These are phyloP conservation scores for Acer saccharum DNA, from an alignment of 345 rosid species.

Conservation along the genomic window DNA sequence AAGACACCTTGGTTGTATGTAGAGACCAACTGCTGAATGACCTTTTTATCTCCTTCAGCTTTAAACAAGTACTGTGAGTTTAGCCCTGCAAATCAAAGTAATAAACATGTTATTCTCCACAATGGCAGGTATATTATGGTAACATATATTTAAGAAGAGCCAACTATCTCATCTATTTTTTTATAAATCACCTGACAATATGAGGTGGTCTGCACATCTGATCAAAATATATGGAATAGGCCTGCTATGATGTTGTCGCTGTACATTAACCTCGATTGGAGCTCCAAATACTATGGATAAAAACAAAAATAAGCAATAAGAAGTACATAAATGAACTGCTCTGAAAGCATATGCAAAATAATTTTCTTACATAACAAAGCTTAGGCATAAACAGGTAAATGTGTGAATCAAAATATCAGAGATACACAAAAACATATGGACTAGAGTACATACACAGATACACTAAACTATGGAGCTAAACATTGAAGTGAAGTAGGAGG, in stretches of 20 bases:
- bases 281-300: constrained; percentile 78
- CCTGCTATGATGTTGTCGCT: constrained; percentile 65
- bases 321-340: constrained; percentile 5
- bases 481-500: background rate
- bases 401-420: background rate
- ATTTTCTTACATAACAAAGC: background rate
- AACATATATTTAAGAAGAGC: background rate
- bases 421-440: background rate
- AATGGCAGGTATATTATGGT: background rate
- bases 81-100: constrained; percentile 50
- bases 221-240: constrained; percentile 69
- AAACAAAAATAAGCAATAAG: constrained; percentile 1
- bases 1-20: constrained; percentile 74
- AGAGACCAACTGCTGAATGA: constrained; percentile 77
- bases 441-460: background rate
- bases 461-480: background rate
- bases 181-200: constrained; percentile 63
- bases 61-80: constrained; percentile 72
- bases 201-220: constrained; percentile 82
- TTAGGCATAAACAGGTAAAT: background rate
- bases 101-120: background rate
- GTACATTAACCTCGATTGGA: constrained; percentile 75
- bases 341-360: background rate
- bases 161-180: background rate
- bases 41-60: constrained; percentile 73